These are phyloP conservation scores for Plectosphaerella sp. DNA, from an alignment of 2,329 filamentous ascomycete genomes.

Conservation along the genomic window DNA sequence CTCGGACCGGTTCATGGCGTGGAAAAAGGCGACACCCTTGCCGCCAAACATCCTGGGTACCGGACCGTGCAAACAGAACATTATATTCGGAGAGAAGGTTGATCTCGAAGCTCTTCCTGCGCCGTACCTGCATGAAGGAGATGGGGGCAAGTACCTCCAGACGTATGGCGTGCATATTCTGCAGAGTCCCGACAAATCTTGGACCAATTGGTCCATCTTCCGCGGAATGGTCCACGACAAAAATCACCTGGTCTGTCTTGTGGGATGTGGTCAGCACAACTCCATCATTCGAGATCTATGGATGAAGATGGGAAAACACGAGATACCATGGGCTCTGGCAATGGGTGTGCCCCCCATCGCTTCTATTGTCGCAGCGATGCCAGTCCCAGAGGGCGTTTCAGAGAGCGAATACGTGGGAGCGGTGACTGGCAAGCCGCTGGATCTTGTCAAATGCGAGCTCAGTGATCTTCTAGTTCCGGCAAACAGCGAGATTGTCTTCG, in stretches of 20 bases:
- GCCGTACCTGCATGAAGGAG: conserved; percentile 35
- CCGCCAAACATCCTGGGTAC: conserved; percentile 19
- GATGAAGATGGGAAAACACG: conserved; percentile 35
- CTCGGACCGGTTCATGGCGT: conserved; percentile 31
- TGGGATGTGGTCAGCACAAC: conserved; percentile 41
- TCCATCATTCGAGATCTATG: conserved; percentile 41
- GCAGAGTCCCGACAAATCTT: conserved; percentile 36
- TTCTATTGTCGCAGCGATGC: conserved; percentile 43
- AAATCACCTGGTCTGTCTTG: conserved; percentile 32
- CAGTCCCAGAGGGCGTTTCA: conserved; percentile 39
- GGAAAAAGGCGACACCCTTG: background rate
- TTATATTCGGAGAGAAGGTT: conserved; percentile 29
- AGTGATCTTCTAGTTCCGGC: conserved; percentile 44
- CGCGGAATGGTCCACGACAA: conserved; percentile 42
- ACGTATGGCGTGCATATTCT: conserved; percentile 46
- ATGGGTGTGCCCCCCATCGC: conserved; percentile 46
- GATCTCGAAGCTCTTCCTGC: conserved; percentile 36
- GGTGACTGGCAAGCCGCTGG: conserved; percentile 35
- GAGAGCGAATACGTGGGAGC: conserved; percentile 45
- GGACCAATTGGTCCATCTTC: conserved; percentile 43
- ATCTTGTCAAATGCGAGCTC: conserved; percentile 48
- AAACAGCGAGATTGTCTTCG: conserved; percentile 44
- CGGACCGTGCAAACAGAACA: conserved; percentile 38
- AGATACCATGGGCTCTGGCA: conserved; percentile 38
- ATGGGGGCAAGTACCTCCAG: conserved; percentile 46